Evolutionary conservation across 139 green algal genomes (phyloP).

Genomic region (Diplosphaera chodatii): DNA sequence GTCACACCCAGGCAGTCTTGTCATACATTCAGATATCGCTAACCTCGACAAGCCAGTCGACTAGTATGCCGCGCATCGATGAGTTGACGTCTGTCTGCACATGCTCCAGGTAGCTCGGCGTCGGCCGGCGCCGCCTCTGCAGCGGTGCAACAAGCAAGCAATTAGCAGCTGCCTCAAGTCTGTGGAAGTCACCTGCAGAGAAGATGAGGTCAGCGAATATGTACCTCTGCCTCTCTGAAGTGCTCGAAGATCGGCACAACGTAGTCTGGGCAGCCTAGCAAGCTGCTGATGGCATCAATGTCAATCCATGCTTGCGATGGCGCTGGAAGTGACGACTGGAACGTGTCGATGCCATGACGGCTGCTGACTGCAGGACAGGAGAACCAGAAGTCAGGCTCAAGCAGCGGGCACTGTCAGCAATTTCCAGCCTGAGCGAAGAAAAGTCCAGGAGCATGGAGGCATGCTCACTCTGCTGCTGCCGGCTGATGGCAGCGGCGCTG

Average conservation of each 20-base stretch:
- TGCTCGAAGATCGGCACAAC: slow-evolving; percentile 69
- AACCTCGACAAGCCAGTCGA: slow-evolving; percentile 96
- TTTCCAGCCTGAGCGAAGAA: too few species aligned
- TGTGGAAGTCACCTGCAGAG: too few species aligned
- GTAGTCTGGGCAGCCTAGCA: slow-evolving; percentile 67
- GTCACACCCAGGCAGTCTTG: too few species aligned
- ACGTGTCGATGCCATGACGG: background rate
- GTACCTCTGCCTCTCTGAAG: slow-evolving; percentile 57
- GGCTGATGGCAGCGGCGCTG: background rate
- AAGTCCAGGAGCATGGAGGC: too few species aligned
- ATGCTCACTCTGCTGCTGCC: background rate
- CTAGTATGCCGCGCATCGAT: slow-evolving; percentile 89
- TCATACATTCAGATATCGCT: too few species aligned
- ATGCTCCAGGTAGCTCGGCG: slow-evolving; percentile 58
- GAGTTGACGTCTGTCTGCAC: slow-evolving; percentile 85
- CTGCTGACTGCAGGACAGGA: background rate
- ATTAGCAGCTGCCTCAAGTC: too few species aligned
- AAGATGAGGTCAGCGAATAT: too few species aligned
- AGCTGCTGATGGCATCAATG: slow-evolving; percentile 59
- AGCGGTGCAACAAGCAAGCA: background rate
- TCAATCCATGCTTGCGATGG: slow-evolving; percentile 41
- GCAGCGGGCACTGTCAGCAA: background rate
- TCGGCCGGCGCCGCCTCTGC: slow-evolving; percentile 56
- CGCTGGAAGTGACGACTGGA: background rate
- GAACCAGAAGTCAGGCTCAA: background rate